Percentiles rank a stretch among this genome's conserved stretches.
Conservation (phyloP, 2,329 filamentous ascomycete species). For the Venturia effusa region DNA sequence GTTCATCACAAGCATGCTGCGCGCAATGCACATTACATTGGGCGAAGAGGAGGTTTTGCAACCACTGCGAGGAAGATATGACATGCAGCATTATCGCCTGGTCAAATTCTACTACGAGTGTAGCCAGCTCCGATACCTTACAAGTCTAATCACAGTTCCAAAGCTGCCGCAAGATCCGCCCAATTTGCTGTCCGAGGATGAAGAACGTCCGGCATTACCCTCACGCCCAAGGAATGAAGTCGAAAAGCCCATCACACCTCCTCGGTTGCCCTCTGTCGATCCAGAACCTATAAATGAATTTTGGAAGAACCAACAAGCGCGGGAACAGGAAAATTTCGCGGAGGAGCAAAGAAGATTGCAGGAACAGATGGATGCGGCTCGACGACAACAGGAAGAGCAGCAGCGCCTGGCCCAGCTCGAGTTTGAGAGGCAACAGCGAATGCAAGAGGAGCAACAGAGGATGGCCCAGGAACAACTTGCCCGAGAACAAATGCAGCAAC, state of each 20-base stretch:
- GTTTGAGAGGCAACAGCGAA: constrained; percentile 92
- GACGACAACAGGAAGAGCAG: constrained; percentile 70
- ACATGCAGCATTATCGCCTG: constrained; percentile 91
- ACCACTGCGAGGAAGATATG: constrained; percentile 77
- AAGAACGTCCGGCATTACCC: constrained; percentile 68
- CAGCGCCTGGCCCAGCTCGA: constrained; percentile 79
- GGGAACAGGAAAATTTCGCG: constrained; percentile 90
- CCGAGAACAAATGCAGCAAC: constrained; percentile 80
- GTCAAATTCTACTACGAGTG: constrained; percentile 99
- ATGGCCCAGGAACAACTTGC: constrained; percentile 83
- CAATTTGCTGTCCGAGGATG: constrained; percentile 72
- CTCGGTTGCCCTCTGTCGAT: constrained; percentile 59
- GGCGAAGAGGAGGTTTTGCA: constrained; percentile 89
- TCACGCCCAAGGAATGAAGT: constrained; percentile 60
- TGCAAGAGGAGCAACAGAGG: constrained; percentile 78
- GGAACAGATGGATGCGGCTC: constrained; percentile 72
- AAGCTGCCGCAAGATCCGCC: constrained; percentile 92
- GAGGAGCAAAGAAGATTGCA: constrained; percentile 84
- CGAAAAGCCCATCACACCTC: constrained; percentile 58
- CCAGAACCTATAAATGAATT: constrained; percentile 95
- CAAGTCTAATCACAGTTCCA: constrained; percentile 89
- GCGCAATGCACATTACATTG: constrained; percentile 89
- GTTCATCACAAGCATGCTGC: constrained; percentile 98
- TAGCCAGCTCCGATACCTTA: constrained; percentile 92
- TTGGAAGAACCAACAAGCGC: constrained; percentile 86